Evolutionary conservation across 2,329 filamentous ascomycete species (phyloP).

Genomic region (Arthrobotrys sinensis): DNA sequence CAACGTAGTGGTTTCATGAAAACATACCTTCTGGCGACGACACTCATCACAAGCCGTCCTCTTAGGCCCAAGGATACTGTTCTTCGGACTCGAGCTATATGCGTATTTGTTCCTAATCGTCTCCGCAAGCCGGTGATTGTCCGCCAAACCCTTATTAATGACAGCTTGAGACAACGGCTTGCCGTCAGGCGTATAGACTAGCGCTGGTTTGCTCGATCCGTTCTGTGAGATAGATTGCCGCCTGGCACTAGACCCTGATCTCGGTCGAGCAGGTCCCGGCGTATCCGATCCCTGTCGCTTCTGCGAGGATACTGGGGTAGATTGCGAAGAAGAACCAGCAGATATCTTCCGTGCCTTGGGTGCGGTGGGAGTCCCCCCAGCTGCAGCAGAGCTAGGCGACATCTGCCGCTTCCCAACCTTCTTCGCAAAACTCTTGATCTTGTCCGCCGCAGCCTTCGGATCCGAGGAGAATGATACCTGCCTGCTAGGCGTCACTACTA

Average conservation of each 20-base stretch:
- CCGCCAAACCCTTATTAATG: slow-evolving; percentile 52
- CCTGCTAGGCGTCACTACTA: slow-evolving; percentile 54
- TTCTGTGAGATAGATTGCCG: slow-evolving; percentile 48
- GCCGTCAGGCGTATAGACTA: slow-evolving; percentile 48
- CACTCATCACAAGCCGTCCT: slow-evolving; percentile 61
- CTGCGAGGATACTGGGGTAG: slow-evolving; percentile 46
- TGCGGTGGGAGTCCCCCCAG: slow-evolving; percentile 31
- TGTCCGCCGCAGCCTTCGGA: slow-evolving; percentile 53
- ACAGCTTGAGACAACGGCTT: slow-evolving; percentile 58
- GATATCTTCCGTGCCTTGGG: slow-evolving; percentile 51
- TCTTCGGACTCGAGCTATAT: slow-evolving; percentile 55
- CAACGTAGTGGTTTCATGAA: not conserved
- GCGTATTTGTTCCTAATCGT: slow-evolving; percentile 55
- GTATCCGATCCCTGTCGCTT: slow-evolving; percentile 57
- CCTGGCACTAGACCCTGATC: slow-evolving; percentile 45
- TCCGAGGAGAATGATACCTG: slow-evolving; percentile 58
- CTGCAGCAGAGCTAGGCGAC: slow-evolving; percentile 32
- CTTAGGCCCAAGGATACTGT: slow-evolving; percentile 59
- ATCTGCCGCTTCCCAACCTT: slow-evolving; percentile 52
- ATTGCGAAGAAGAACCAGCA: slow-evolving; percentile 42
- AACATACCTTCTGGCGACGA: slow-evolving; percentile 57
- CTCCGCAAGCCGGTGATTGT: slow-evolving; percentile 52
- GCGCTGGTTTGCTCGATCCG: slow-evolving; percentile 41
- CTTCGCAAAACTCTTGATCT: slow-evolving; percentile 59
- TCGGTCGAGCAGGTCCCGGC: slow-evolving; percentile 40